phyloP scores from a whole-genome alignment of 768 basidiomycete species.

The Coprinopsis marcescibilis region DNA sequence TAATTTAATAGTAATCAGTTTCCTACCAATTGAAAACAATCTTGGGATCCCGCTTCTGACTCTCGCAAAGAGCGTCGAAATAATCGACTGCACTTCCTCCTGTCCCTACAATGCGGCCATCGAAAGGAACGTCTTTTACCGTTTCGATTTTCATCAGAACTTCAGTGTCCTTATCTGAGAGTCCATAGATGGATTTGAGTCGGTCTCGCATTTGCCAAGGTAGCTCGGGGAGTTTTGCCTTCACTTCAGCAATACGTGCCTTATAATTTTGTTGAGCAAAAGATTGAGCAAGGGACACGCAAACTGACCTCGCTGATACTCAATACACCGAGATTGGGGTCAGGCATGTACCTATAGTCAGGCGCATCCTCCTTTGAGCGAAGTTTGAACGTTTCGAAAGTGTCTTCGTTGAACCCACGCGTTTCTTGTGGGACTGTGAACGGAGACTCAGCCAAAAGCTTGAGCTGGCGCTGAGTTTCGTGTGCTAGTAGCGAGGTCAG shows the following conservation, averaged over 20 bases:
- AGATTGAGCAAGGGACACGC: no score
- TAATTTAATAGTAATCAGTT: neutral
- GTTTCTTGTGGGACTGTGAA: constrained; percentile 74
- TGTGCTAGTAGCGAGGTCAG: constrained; percentile 43
- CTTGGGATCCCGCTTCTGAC: constrained; percentile 50
- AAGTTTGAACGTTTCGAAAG: constrained; percentile 73
- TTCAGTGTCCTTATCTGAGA: constrained; percentile 64
- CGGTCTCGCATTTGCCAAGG: constrained; percentile 58
- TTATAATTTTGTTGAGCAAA: constrained; percentile 20
- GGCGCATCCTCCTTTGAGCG: constrained; percentile 91
- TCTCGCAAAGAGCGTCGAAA: constrained; percentile 67
- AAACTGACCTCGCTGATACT: constrained; percentile 42
- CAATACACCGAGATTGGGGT: constrained; percentile 83
- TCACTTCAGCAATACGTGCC: constrained; percentile 56
- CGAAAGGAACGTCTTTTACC: constrained; percentile 54
- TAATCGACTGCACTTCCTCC: constrained; percentile 58
- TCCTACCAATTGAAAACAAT: constrained; percentile 79
- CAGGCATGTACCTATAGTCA: constrained; percentile 98
- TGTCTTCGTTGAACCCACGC: constrained; percentile 81
- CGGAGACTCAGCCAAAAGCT: constrained; percentile 36
- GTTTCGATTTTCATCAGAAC: constrained; percentile 72
- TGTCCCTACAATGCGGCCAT: constrained; percentile 37
- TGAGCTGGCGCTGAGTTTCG: constrained; percentile 78
- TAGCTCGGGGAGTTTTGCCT: constrained; percentile 62
- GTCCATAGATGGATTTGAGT: constrained; percentile 39